Base-by-base conservation (phyloP, 1,284 basidiomycete species). In the Schizophyllum amplum region DNA sequence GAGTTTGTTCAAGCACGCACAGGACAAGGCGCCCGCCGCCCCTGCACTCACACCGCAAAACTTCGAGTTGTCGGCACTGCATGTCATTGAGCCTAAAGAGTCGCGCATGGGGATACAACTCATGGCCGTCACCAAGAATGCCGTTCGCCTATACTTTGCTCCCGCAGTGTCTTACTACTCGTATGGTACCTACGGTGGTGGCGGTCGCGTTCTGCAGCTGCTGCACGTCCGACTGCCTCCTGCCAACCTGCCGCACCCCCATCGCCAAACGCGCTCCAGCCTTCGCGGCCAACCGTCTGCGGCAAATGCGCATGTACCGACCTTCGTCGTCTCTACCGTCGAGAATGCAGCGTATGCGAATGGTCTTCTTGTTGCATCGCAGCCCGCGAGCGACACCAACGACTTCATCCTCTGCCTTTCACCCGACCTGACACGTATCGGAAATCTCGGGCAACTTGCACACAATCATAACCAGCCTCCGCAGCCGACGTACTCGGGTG, bases 161-260 rank as follows among this genome's bases (percentile, higher is more conserved):
- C 78, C 85, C 4, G 73, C 78, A 3, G 67, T 75, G 17, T 68
- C 73, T 22, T 80, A 78, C 24, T 82, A 80, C 64, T 68, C 74
- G 47, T 76, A 73, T 59, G 67, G 69, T n/a, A 60, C 58, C 23
- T 63, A 69, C 20, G 60, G 69, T 27, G 65, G 73, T n/a, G 71
- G 73, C 25, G 62, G 66, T 17, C 80, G 84, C 7, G 70, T 78
- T 55, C 66, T 91, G 63, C 77, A 87, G 59, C 77, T 94, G 23
- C 67, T 81, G 27, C 92, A 94, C 66, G 84, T 94, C 48, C 82
- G 92, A 55, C 74, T 92, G 20, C 90, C 92, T 17, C 92, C 92
- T 1, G 69, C 79, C 48, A 88, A 86, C 67, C 73, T 90, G 24
- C 33, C 33, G 11, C 33, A 42, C 17, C 33, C 33, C 17, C 33